A percentile compares a stretch with the other conserved stretches of the same genome.
These are phyloP conservation scores for Talaromyces sp. DNA, from an alignment of 2,329 filamentous ascomycete genomes.

Conservation along the genomic window DNA sequence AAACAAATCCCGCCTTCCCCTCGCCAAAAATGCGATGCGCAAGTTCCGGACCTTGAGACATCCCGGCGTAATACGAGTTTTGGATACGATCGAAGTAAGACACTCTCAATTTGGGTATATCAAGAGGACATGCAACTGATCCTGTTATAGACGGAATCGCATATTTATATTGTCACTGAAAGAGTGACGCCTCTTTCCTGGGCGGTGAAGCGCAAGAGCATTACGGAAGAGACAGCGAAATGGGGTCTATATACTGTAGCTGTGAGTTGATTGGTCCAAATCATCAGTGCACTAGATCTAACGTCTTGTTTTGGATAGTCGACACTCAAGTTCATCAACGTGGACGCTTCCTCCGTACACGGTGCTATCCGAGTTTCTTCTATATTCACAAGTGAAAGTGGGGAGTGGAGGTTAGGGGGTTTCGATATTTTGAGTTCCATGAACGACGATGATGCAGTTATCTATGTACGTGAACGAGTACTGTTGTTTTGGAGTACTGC, in stretches of 20 bases:
- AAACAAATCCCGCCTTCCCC: slow-evolving; percentile 75
- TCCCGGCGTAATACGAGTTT: slow-evolving; percentile 87
- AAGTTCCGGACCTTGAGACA: slow-evolving; percentile 91
- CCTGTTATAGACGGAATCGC: slow-evolving; percentile 72
- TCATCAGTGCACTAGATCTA: background rate
- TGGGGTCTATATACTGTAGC: slow-evolving; percentile 90
- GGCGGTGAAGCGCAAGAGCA: slow-evolving; percentile 82
- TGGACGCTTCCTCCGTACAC: slow-evolving; percentile 87
- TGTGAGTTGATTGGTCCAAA: slow-evolving; percentile 45
- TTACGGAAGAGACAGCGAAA: slow-evolving; percentile 90
- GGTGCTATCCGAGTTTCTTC: slow-evolving; percentile 81
- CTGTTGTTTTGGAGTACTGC: slow-evolving; percentile 4
- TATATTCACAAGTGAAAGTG: slow-evolving; percentile 90
- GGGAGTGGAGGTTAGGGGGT: slow-evolving; percentile 94
- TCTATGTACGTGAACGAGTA: slow-evolving; percentile 60
- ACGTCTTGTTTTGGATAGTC: slow-evolving; percentile 50
- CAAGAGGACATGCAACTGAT: background rate
- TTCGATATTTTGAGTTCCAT: slow-evolving; percentile 92
- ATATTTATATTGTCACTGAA: slow-evolving; percentile 96
- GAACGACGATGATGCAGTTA: slow-evolving; percentile 91
- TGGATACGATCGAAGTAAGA: slow-evolving; percentile 86
- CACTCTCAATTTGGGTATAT: background rate
- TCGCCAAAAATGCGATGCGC: slow-evolving; percentile 89
- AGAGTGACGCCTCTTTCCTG: slow-evolving; percentile 80
- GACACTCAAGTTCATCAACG: slow-evolving; percentile 93